phyloP scores from a whole-genome alignment of 306 rosid genomes.

The Vigna unguiculata region DNA sequence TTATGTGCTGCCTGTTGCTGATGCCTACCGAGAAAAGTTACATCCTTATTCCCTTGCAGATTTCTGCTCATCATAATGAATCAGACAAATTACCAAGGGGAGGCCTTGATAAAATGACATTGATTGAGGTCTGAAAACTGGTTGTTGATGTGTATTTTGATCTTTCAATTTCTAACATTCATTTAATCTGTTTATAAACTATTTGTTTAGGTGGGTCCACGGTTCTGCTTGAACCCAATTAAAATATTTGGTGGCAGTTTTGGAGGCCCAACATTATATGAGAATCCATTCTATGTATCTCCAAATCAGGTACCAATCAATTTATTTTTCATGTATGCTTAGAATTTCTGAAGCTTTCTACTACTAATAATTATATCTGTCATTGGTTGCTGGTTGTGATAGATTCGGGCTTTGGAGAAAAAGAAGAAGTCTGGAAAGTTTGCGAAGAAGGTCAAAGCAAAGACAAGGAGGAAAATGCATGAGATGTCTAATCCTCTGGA shows the following conservation, averaged over 20 bases:
- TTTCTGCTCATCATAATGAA: slow-evolving; percentile 87
- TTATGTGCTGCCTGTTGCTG: slow-evolving; percentile 10
- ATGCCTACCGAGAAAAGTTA: background rate
- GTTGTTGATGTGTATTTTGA: slow-evolving; percentile 24
- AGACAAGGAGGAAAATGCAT: slow-evolving; percentile 96
- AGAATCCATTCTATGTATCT: slow-evolving; percentile 87
- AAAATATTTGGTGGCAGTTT: slow-evolving; percentile 97
- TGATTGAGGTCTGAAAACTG: slow-evolving; percentile 72
- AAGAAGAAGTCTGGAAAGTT: slow-evolving; percentile 81
- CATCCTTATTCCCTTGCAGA: slow-evolving; percentile 52
- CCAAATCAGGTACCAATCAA: slow-evolving; percentile 79
- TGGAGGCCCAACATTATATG: slow-evolving; percentile 92
- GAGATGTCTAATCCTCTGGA: slow-evolving; percentile 85
- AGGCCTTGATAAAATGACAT: slow-evolving; percentile 89
- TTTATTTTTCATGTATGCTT: background rate
- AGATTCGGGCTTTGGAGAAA: slow-evolving; percentile 89
- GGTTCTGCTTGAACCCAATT: slow-evolving; percentile 95
- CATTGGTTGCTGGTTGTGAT: slow-evolving; percentile 39
- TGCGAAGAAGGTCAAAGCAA: slow-evolving; percentile 96
- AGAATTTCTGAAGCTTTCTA: background rate
- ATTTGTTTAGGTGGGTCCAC: slow-evolving; percentile 83
- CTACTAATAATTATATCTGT: slow-evolving; percentile 6
- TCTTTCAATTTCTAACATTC: slow-evolving; percentile 9
- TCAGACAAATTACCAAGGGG: slow-evolving; percentile 85
- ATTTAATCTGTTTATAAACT: slow-evolving; percentile 41